Percentiles rank a stretch among this genome's conserved stretches.
These are phyloP conservation scores for Populus tomentosa DNA, from an alignment of 441 rosid genomes.

Conservation along the genomic window DNA sequence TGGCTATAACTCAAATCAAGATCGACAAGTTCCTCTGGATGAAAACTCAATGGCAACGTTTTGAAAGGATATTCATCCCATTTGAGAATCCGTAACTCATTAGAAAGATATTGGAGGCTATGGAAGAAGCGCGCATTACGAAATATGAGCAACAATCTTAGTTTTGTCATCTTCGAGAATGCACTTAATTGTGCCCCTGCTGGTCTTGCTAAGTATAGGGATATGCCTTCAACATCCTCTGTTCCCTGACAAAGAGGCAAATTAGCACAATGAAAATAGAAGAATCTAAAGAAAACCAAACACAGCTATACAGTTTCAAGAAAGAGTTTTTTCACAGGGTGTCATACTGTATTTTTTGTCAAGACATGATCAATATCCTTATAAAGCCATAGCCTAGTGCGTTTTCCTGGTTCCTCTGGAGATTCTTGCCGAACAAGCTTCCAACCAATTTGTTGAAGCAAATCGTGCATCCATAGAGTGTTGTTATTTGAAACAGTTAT, in stretches of 20 bases:
- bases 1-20: constrained; percentile 15
- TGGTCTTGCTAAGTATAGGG: constrained; percentile 5
- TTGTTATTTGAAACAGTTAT: not conserved
- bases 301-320: no score
- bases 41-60: no score
- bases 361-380: constrained; percentile 20
- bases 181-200: constrained; percentile 5
- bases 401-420: constrained; percentile 20
- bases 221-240: constrained; percentile 20
- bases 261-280: not conserved
- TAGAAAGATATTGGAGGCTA: not conserved
- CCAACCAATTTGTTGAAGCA: constrained; percentile 25
- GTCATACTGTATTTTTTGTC: constrained; percentile 7
- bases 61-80: no score
- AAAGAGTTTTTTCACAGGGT: not conserved
- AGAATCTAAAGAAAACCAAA: no score
- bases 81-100: no score
- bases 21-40: constrained; percentile 12
- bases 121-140: not conserved
- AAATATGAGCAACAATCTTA: constrained; percentile 19
- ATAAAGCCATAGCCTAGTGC: constrained; percentile 29
- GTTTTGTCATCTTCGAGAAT: constrained; percentile 22
- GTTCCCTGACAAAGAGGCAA: constrained; percentile 21
- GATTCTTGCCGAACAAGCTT: constrained; percentile 28
- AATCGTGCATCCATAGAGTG: constrained; percentile 18